Base-by-base conservation (phyloP, 2,329 filamentous ascomycete species). In the Xylaria sp. region DNA sequence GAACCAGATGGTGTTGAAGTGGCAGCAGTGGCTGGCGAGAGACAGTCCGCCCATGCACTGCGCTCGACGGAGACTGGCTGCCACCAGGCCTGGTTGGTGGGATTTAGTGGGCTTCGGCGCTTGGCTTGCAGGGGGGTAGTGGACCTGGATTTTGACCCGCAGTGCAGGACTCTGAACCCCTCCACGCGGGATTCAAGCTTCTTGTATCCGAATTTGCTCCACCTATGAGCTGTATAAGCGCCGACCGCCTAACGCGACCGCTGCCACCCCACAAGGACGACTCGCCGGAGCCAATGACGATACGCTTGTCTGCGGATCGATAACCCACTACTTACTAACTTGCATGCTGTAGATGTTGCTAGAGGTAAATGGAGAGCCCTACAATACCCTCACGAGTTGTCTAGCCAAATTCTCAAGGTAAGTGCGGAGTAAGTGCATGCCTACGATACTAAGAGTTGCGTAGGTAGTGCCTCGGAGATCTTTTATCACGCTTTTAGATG, bases 221-320 rank as follows among this genome's bases (percentile, higher is more conserved):
- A 28, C 39, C 23, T 76, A 69, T 75, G 54, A 77, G 75, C 74
- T 31, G 52, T 13, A 68, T 73, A 79, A 74, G 77, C 78, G 78
- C 78, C 76, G 78, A 75, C 78, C 78, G 70, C 41, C 67, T 62
- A 67, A 37, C 64, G 75, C 73, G 73, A 63, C 76, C 73, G 23
- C 61, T 62, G 55, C 12, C 55, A 56, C 48, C 48, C 55, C 67
- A 64, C 60, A 61, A 37, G 7, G 18, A 41, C 15, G 64, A 48
- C 31, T 65, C 63, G 18, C 67, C 52, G 4, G n/a, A 51, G 39
- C 64, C 70, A 73, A 73, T 73, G 48, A 56, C 41, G 50, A 48
- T 41, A 61, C 46, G 55, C 28, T 31, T 39, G n/a, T 48, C 52
- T 62, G 39, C 37, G 55, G 51, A 46, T n/a, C 44, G 23, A 46